Evolutionary conservation across 2,329 filamentous ascomycete species (phyloP), one percentile per base, ranked within the genome.

Genomic region (Paraconiothyrium sp.): DNA sequence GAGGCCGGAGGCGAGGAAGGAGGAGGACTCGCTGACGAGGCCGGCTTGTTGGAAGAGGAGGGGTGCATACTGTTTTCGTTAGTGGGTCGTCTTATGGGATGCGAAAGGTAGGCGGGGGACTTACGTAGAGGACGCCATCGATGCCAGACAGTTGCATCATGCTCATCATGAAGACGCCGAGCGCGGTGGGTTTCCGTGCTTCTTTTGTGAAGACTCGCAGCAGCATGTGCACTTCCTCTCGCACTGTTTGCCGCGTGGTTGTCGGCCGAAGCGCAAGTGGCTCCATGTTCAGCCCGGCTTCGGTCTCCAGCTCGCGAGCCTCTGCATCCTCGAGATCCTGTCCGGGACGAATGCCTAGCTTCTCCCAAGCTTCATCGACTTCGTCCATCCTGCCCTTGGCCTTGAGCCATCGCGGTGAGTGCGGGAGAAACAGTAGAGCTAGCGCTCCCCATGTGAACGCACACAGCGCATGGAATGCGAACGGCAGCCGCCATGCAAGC

Each of bases 111-210:
- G 20, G 20, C 20, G 20, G 20, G 14, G 6, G 46, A 77, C 82
- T 71, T 70, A 86, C 85, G 60, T 88, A 89, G 27, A 88, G 79
- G 5, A 90, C 83, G 0, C 85, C 88, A 64, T 90, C 88, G 54
- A 90, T 89, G 0, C 88, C 87, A 32, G 81, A 85, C 0, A 89
- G 76, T 66, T 90, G 88, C 35, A 86, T 82, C 81, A 88, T 86
- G 1, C 80, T 83, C 71, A 89, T 83, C 56, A 88, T 73, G 62
- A 89, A 89, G 0, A 86, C 78, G 0, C 83, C 86, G 20, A 89
- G 74, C 24, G 60, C 44, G 14, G 60, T 62, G 30, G 39, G 50
- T 11, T 46, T 37, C 20, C 60, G 46, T 39, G 72, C 72, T 5
- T 66, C 61, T 14, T 63, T 59, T 8, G 64, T 50, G 57, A 76